phyloP scores from a whole-genome alignment of 257 asterid species.

The Perilla frutescens region DNA sequence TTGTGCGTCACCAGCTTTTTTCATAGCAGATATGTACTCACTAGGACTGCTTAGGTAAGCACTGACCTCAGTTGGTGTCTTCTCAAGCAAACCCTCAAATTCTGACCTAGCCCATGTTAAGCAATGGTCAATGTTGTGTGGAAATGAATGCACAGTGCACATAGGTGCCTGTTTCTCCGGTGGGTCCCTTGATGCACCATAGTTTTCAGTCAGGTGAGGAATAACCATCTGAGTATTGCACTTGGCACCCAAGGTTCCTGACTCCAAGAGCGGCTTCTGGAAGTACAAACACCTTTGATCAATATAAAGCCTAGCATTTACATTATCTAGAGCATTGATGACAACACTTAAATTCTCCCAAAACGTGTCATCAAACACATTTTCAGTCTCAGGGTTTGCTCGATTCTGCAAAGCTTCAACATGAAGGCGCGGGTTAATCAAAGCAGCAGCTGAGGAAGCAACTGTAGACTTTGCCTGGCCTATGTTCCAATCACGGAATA shows the following conservation, averaged over 20 bases:
- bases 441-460: constrained; percentile 79
- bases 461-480: constrained; percentile 95
- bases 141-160: constrained; percentile 92
- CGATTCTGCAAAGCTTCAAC: constrained; percentile 92
- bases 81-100: constrained; percentile 88
- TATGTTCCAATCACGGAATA: constrained; percentile 93
- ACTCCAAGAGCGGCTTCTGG: constrained; percentile 90
- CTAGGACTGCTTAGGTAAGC: constrained; percentile 68
- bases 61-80: constrained; percentile 84
- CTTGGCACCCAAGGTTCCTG: constrained; percentile 90
- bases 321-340: constrained; percentile 90
- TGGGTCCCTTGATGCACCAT: constrained; percentile 90
- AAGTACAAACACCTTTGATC: constrained; percentile 90
- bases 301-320: constrained; percentile 85
- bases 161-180: constrained; percentile 97
- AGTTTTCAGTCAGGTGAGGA: constrained; percentile 88
- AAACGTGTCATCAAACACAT: constrained; percentile 76
- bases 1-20: constrained; percentile 85
- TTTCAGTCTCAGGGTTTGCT: constrained; percentile 80
- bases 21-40: constrained; percentile 72
- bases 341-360: constrained; percentile 84
- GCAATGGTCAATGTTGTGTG: constrained; percentile 92
- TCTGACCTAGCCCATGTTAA: constrained; percentile 96
- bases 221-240: constrained; percentile 90
- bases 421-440: constrained; percentile 63